Evolutionary conservation across 257 asterid genomes (phyloP), one percentile per base, ranked within the genome.

Genomic region (Plantago major): DNA sequence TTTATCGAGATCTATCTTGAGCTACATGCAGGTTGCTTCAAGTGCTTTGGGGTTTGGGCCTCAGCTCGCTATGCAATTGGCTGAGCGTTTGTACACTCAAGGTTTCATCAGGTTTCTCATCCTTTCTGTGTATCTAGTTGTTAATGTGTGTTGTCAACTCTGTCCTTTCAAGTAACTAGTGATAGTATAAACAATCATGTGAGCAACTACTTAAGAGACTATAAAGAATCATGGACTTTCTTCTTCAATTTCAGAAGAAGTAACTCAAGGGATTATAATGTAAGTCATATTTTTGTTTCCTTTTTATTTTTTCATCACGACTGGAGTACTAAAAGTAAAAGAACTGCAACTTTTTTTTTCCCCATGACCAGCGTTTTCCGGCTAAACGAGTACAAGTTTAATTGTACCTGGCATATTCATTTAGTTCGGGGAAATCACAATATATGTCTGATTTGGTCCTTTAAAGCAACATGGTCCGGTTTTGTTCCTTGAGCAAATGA

Each of bases 41-140:
- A 90, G 97, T 76, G 86, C 95, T 56, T 73, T 90, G 73, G 95
- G 97, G 33, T 83, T 82, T 62, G 94, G 97, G 50, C 95, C 97
- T 43, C 95, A 84, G 85, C 71, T 81, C 64, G 84, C 97, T 58
- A 90, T 87, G 97, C 97, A 89, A 66, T 73, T 89, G 79, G 97
- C 97, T 56, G 97, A 89, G 82, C 97, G 95, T 60, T 77, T 89
- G 66, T 89, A 89, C 54, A 89, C 94, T 65, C 97, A 84, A 79
- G 97, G 97, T 78, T 89, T 76, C 71, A 81, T 87, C 88, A 89
- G 97, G 95, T 89, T 67, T 71, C 63, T 58, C 42, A 42, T 53
- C 67, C 73, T 60, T 33, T 7, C 40, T 33, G 40, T 7, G 8
- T 47, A 53, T 51, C 67, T 4, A 42, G 55, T 59, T 58, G 40